Conservation (phyloP, 495 filamentous ascomycete genomes). For the Lichenothelia convexa region DNA sequence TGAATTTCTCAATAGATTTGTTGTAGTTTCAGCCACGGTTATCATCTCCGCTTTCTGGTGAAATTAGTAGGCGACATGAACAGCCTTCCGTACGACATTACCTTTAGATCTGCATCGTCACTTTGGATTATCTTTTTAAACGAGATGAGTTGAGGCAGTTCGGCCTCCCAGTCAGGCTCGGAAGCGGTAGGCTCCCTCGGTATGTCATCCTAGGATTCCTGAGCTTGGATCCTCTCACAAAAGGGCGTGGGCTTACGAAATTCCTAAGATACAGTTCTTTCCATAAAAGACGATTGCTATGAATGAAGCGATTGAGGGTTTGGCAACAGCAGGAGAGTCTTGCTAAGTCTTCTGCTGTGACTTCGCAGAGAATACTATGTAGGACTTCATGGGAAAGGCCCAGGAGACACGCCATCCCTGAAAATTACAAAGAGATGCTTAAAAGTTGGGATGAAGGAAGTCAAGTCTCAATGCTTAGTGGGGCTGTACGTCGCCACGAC, state of each 20-base stretch:
- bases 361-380: constrained; percentile 32
- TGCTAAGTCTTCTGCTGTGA: constrained; percentile 34
- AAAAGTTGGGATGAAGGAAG: no score
- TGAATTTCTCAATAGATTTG: no score
- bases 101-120: constrained; percentile 21
- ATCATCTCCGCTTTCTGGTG: no score
- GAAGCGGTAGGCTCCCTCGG: constrained; percentile 3
- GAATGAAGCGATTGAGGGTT: constrained; percentile 27
- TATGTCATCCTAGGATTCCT: no score
- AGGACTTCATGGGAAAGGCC: constrained; percentile 34
- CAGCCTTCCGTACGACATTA: constrained; percentile 5
- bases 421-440: no score
- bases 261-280: constrained; percentile 32
- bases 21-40: no score
- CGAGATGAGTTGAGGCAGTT: constrained; percentile 29
- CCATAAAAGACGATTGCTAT: constrained; percentile 31
- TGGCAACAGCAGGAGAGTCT: constrained; percentile 29
- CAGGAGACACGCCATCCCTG: constrained; percentile 12
- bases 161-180: constrained; percentile 30
- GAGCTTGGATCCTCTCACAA: constrained; percentile 24
- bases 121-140: constrained; percentile 26
- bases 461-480: no score
- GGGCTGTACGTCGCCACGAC: no score
- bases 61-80: no score
- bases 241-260: constrained; percentile 18